Base-by-base conservation (phyloP, 2,329 filamentous ascomycete genomes). In the Calonectria pauciramosa region DNA sequence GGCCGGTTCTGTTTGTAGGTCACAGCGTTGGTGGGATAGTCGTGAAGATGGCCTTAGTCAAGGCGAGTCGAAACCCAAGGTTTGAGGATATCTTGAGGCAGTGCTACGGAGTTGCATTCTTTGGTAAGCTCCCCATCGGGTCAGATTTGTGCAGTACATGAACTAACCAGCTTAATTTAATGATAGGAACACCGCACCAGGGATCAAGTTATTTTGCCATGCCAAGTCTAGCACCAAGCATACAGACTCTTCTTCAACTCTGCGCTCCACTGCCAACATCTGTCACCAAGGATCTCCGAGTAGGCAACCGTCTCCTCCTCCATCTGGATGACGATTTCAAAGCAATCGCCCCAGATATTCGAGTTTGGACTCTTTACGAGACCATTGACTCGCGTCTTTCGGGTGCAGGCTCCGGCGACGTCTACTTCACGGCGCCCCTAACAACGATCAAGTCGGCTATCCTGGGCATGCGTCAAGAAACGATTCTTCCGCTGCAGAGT, bases 191-290 rank as follows among this genome's bases (percentile, higher is more conserved):
- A 1, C 91, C 91, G 0, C 91, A 93, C 77, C 90, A 90, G 23
- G 91, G 91, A 3, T 93, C 91, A 0, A 92, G 89, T 54, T 93
- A 93, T 79, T 86, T 93, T 76, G 91, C 91, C 2, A 91, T 91
- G 85, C 86, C 86, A 0, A 88, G 88, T 54, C 86, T 93, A n/a
- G 87, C 88, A 14, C 81, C 86, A 20, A 91, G 90, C 78, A 91
- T 93, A 34, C 87, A 88, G 65, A 83, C 82, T 4, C 79, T 92
- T 7, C 85, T 93, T 8, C 87, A 88, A 52, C 83, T 93, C 0
- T 86, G 90, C 13, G 81, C 84, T 18, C 87, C 90, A 0, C 83
- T 92, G 8, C 90, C 91, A 0, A 80, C 81, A 2, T 88, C 88
- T 0, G 84, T 93, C 3, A 88, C 88, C 0, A 82, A 88, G 3